phyloP scores from a whole-genome alignment of 129 eudicot species.

The Silybum marianum region DNA sequence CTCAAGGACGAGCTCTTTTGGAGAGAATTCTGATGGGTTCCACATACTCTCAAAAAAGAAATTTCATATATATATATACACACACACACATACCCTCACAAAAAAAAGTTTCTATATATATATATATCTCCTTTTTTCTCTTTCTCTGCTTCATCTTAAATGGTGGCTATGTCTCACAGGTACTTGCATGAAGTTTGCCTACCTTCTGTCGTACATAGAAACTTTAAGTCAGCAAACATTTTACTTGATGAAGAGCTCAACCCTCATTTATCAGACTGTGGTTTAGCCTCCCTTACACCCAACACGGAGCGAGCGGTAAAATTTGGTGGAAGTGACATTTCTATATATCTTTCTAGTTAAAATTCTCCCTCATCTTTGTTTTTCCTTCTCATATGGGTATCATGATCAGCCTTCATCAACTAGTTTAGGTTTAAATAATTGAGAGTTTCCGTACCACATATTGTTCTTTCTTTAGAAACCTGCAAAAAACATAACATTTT shows the following conservation, averaged over 20 bases:
- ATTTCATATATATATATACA: no score
- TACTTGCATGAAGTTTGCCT: conserved; percentile 98
- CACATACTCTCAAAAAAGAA: neutral
- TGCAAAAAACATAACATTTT: neutral
- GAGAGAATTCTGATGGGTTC: neutral
- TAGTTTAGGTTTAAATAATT: neutral
- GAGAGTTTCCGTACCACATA: neutral
- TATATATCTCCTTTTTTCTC: neutral
- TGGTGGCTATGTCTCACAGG: conserved; percentile 38
- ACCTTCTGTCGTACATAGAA: conserved; percentile 97
- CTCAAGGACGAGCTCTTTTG: neutral
- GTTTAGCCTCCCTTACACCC: conserved; percentile 88
- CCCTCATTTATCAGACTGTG: conserved; percentile 95
- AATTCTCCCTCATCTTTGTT: neutral
- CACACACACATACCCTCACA: no score
- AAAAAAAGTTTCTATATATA: neutral
- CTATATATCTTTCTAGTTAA: neutral
- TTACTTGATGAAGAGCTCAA: conserved; percentile 94
- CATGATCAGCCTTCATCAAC: neutral
- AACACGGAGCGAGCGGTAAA: conserved; percentile 89
- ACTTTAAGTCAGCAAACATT: conserved; percentile 93
- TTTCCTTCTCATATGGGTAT: neutral
- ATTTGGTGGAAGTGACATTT: neutral
- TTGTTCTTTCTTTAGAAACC: neutral
- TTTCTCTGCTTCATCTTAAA: neutral